Evolutionary conservation across 441 rosid genomes (phyloP).

Genomic region (Pelargonium myrrhifolium): DNA sequence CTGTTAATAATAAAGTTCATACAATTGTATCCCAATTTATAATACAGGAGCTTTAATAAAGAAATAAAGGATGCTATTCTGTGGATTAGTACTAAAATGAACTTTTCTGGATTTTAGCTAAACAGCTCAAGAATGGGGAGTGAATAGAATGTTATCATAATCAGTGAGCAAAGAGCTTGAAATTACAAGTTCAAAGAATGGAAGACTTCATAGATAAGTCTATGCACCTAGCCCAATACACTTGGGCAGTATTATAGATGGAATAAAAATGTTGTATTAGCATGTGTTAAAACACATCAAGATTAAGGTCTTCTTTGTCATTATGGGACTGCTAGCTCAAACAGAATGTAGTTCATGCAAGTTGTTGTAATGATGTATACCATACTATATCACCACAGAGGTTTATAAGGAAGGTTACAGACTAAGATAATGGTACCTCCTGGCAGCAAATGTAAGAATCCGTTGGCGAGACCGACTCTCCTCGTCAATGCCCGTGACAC

Average conservation of each 20-base stretch:
- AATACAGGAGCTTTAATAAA: not conserved
- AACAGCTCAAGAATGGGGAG: not conserved
- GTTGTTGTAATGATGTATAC: constrained; percentile 7
- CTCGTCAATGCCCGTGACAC: constrained; percentile 75
- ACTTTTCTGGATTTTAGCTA: not conserved
- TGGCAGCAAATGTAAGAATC: constrained; percentile 95
- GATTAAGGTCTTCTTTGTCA: not conserved
- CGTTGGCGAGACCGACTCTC: constrained; percentile 96
- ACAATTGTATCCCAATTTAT: not conserved
- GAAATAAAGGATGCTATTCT: not conserved
- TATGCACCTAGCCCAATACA: no score
- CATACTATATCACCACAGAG: no score
- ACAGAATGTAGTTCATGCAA: not conserved
- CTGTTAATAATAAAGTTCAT: no score
- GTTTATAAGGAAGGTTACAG: not conserved
- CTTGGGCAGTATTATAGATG: no score
- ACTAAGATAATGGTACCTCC: constrained; percentile 43
- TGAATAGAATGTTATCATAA: not conserved
- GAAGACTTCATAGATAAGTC: not conserved
- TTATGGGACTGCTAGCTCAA: not conserved
- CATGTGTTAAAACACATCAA: not conserved
- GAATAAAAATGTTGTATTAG: no score
- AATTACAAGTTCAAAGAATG: not conserved
- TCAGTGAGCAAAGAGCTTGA: not conserved
- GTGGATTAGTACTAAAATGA: not conserved